Evolutionary conservation across 495 filamentous ascomycete genomes (phyloP), one percentile per base, ranked within the genome.

Genomic region (Penicillium manginii): DNA sequence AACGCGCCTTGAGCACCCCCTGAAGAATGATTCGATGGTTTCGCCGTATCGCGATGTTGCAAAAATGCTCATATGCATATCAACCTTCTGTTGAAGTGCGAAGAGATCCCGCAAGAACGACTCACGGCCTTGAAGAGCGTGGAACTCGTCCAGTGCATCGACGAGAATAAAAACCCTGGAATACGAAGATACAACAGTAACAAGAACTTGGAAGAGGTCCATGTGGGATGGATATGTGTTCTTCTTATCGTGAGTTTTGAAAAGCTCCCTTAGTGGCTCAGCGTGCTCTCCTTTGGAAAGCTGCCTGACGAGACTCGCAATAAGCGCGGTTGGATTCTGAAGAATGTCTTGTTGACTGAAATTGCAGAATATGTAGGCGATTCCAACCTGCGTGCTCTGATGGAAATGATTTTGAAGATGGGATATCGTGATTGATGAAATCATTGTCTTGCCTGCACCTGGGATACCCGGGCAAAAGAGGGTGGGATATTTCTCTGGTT

Each of bases 91-190:
- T 3, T 10, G 7, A n/a, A 40, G 6, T 40, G 6, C 14, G 14
- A 40, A 10, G 37, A 40, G 37, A 8, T 8, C 14, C 9, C 14
- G 3, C 15, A 40, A 3, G 15, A 40, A 40, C 9, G 6, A 3
- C 3, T 40, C 37, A 40, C 37, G 14, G 7, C 14, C 37, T 9
- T n/a, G 6, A 3, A 9, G 14, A 9, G 14, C 37, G 3, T 40
- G 37, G 7, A 80, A 84, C 55, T 83, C 80, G 57, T 82, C 81
- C 12, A 84, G 65, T 26, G 81, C 81, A 64, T 84, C 80, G 29
- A 84, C 64, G 2, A 81, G 69, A 31, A 81, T 64, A 4, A 74
- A 33, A 4, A 40, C 37, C 37, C 14, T 15, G 6, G 37, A 40
- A 15, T 40, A 40, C n/a, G n/a, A n/a, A n/a, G n/a, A n/a, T n/a